phyloP scores from a whole-genome alignment of 164 flowering plant genomes.

The Magnolia kwangsiensis region DNA sequence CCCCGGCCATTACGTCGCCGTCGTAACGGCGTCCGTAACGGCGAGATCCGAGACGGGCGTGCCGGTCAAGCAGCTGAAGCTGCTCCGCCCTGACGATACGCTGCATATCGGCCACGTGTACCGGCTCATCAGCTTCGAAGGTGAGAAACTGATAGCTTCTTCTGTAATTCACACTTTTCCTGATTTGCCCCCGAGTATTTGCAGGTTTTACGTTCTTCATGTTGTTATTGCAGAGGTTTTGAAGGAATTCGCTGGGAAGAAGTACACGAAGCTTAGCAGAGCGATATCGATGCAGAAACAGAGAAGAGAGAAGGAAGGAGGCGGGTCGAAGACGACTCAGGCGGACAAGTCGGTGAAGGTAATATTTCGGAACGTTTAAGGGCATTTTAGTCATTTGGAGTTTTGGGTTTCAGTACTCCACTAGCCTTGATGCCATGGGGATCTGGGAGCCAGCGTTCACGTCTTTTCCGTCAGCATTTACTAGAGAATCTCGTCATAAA shows the following conservation, averaged over 20 bases:
- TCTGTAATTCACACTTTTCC: background rate
- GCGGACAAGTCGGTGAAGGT: constrained; percentile 13
- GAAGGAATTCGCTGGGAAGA: constrained; percentile 66
- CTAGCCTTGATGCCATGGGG: too few relatives aligned
- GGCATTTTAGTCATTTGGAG: background rate
- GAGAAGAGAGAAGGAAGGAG: constrained; percentile 23
- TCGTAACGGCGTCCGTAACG: constrained; percentile 30
- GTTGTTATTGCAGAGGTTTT: constrained; percentile 48
- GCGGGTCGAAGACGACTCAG: constrained; percentile 16
- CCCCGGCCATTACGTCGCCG: constrained; percentile 74
- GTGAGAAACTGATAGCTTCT: constrained; percentile 20
- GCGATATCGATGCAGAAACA: constrained; percentile 24
- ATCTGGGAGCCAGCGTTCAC: too few relatives aligned
- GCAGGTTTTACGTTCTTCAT: background rate
- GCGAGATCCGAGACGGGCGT: constrained; percentile 15
- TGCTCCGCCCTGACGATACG: constrained; percentile 63
- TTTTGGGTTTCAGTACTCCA: background rate
- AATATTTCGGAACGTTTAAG: background rate
- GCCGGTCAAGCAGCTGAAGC: constrained; percentile 57
- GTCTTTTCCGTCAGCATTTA: too few relatives aligned
- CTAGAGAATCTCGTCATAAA: too few relatives aligned
- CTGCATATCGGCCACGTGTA: constrained; percentile 66
- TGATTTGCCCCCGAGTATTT: background rate
- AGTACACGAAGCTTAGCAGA: constrained; percentile 55
- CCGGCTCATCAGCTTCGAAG: constrained; percentile 75